Conservation (phyloP, 2,329 filamentous ascomycete species). For the Helotiales sp. region DNA sequence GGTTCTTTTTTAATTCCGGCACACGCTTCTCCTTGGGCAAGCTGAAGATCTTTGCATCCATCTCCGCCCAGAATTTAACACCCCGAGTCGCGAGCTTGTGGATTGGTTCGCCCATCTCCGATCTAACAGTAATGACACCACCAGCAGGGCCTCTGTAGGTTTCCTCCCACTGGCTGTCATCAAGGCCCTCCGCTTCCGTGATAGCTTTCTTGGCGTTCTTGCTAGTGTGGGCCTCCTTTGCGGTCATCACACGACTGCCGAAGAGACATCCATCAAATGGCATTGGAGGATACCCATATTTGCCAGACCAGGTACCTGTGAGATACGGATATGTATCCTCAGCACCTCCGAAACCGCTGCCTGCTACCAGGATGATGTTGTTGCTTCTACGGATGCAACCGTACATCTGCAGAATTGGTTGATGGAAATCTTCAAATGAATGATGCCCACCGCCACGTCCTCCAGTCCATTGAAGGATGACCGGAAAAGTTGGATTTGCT, state of each 20-base stretch:
- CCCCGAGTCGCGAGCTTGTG: constrained; percentile 98
- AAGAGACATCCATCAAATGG: constrained; percentile 92
- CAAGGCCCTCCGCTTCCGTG: constrained; percentile 80
- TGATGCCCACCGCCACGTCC: constrained; percentile 93
- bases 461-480: constrained; percentile 93
- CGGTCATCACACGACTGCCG: constrained; percentile 92
- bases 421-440: constrained; percentile 94
- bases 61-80: constrained; percentile 96
- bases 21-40: constrained; percentile 90
- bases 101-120: constrained; percentile 99
- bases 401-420: constrained; percentile 91
- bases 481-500: constrained; percentile 91
- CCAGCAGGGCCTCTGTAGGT: constrained; percentile 91
- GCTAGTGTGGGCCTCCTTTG: constrained; percentile 90
- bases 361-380: constrained; percentile 88
- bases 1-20: constrained; percentile 84
- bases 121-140: constrained; percentile 93
- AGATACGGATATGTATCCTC: constrained; percentile 93
- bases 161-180: constrained; percentile 86
- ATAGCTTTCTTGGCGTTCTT: constrained; percentile 89
- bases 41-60: constrained; percentile 98
- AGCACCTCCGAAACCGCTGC: constrained; percentile 88
- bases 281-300: constrained; percentile 89
- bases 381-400: constrained; percentile 81
- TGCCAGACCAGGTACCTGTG: constrained; percentile 85